Evolutionary conservation across 2,329 filamentous ascomycete species (phyloP).

Genomic region (Botrytis galanthina): DNA sequence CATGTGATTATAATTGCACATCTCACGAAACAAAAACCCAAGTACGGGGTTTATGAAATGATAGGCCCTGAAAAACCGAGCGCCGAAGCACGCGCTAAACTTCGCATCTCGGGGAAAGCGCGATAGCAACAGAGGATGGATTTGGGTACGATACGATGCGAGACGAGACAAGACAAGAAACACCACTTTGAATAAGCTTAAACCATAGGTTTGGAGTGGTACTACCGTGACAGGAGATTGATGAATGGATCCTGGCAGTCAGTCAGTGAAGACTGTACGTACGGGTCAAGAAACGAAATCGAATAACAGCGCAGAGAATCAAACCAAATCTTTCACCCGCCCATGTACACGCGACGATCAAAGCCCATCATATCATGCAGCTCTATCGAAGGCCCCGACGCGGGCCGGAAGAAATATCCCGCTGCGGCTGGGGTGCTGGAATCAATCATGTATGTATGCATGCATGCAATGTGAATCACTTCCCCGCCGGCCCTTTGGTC

Average conservation of each 20-base stretch:
- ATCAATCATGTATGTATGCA: neutral
- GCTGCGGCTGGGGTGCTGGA: neutral
- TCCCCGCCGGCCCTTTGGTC: neutral
- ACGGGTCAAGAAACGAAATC: neutral
- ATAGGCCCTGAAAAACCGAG: too few relatives aligned
- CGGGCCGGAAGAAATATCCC: neutral
- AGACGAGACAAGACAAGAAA: neutral
- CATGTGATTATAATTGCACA: too few relatives aligned
- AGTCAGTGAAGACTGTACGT: too few relatives aligned
- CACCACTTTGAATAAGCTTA: neutral
- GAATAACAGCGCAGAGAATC: neutral
- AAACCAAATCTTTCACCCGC: fast-evolving
- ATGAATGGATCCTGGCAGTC: neutral
- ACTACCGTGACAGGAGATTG: neutral
- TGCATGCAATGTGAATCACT: constrained; percentile 1
- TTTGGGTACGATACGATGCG: too few relatives aligned
- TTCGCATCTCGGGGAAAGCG: neutral
- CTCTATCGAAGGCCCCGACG: neutral
- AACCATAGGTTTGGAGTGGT: neutral
- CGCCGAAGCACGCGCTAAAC: neutral
- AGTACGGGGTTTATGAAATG: too few relatives aligned
- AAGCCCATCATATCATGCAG: neutral
- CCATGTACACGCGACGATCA: neutral
- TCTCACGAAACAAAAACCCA: too few relatives aligned
- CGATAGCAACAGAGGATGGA: neutral